These are phyloP conservation scores for Hemisphaericaspora nanyangensis DNA, from an alignment of 805 yeast genomes.

Conservation along the genomic window DNA sequence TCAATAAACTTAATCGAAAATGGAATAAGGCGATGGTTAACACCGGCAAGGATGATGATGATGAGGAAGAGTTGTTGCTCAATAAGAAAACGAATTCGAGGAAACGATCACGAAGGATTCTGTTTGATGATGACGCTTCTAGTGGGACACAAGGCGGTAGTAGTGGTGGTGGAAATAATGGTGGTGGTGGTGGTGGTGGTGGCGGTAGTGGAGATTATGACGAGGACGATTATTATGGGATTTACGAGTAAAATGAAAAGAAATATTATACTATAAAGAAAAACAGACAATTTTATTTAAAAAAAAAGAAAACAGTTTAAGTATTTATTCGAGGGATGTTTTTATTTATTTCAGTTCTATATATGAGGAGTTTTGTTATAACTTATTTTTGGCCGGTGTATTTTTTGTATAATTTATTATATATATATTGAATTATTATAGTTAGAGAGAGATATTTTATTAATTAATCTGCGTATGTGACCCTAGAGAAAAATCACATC, in stretches of 20 bases:
- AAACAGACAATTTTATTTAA: too few species aligned
- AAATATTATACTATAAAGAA: too few species aligned
- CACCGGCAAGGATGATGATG: not conserved
- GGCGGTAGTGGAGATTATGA: slow-evolving; percentile 7
- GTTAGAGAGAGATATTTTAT: not conserved
- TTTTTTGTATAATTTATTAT: too few species aligned
- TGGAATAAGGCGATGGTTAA: slow-evolving; percentile 31
- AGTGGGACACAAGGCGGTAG: slow-evolving; percentile 4
- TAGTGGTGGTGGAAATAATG: slow-evolving; percentile 4
- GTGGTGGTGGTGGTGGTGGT: too few species aligned
- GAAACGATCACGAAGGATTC: slow-evolving; percentile 15
- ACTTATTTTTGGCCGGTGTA: too few species aligned
- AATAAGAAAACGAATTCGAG: slow-evolving; percentile 2
- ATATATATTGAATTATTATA: too few species aligned
- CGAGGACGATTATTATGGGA: slow-evolving; percentile 5
- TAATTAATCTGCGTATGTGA: not conserved
- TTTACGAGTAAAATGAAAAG: slow-evolving; percentile 4
- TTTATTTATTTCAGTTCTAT: too few species aligned
- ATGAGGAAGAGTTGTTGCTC: not conserved
- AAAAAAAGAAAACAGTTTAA: too few species aligned
- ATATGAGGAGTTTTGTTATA: too few species aligned
- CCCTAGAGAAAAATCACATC: slow-evolving; percentile 13
- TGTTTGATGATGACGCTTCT: slow-evolving; percentile 14
- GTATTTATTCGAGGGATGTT: too few species aligned
- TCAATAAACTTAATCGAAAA: slow-evolving; percentile 33